Conservation (phyloP, 495 filamentous ascomycete genomes). For the Tuber umbilicatum region DNA sequence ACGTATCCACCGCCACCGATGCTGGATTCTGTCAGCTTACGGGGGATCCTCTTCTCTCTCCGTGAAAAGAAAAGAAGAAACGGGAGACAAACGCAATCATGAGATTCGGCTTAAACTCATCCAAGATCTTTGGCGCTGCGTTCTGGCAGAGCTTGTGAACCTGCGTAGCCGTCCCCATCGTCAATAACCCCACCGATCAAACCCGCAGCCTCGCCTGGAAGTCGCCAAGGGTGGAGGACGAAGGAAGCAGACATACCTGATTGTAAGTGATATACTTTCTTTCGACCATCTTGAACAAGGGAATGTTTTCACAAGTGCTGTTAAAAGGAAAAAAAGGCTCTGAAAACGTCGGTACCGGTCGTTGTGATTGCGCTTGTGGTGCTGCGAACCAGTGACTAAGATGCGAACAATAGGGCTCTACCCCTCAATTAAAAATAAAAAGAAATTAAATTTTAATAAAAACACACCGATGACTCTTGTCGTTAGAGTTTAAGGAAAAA, state of each 20-base stretch:
- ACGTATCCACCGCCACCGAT: constrained; percentile 98
- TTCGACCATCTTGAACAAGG: constrained; percentile 57
- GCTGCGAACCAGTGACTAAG: too few species aligned
- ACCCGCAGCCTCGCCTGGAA: constrained; percentile 9
- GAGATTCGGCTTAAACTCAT: constrained; percentile 79
- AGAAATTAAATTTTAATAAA: too few species aligned
- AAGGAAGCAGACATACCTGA: constrained; percentile 55
- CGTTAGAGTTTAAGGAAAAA: background rate
- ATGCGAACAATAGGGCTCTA: background rate
- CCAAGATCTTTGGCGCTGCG: constrained; percentile 71
- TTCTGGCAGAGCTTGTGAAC: constrained; percentile 94
- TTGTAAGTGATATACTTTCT: constrained; percentile 96
- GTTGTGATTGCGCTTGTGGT: background rate
- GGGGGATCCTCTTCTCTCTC: background rate
- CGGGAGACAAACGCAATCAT: constrained; percentile 66
- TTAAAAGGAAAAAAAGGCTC: background rate
- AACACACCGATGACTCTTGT: background rate
- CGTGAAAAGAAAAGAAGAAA: background rate
- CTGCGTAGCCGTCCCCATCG: constrained; percentile 45
- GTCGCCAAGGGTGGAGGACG: constrained; percentile 6
- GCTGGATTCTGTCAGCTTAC: constrained; percentile 22
- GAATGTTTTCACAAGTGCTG: background rate
- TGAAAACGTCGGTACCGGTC: background rate
- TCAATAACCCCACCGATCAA: constrained; percentile 1
- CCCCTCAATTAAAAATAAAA: background rate